Percentiles rank a stretch among this genome's conserved stretches.
Conservation (phyloP, 768 basidiomycete genomes). For the Dictyophora rubrovolvata region DNA sequence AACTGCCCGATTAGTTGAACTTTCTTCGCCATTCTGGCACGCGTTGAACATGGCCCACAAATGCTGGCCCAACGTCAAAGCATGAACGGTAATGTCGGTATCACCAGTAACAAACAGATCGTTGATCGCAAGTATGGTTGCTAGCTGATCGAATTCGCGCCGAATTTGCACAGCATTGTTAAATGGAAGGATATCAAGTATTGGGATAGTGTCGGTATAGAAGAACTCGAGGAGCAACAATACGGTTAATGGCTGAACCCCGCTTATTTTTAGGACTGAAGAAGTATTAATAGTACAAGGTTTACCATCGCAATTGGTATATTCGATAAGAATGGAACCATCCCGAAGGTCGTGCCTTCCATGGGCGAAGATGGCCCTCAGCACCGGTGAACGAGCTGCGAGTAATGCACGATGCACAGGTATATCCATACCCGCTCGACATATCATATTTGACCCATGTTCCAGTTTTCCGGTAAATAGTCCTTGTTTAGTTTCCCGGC, state of each 20-base stretch:
- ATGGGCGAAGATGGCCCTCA: constrained; percentile 34
- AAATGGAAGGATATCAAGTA: constrained; percentile 18
- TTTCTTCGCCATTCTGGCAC: not conserved
- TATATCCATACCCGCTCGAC: constrained; percentile 37
- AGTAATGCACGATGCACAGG: constrained; percentile 63
- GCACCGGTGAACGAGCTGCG: constrained; percentile 40
- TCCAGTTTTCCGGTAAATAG: constrained; percentile 14
- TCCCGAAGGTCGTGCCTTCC: not conserved
- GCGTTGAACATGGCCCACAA: not conserved
- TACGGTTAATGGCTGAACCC: constrained; percentile 53
- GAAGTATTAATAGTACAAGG: not conserved
- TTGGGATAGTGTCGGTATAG: constrained; percentile 78
- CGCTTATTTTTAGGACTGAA: constrained; percentile 35
- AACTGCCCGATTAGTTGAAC: not conserved
- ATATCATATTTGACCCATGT: constrained; percentile 54
- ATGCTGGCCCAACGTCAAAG: not conserved
- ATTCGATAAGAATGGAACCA: not conserved
- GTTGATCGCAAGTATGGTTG: not conserved
- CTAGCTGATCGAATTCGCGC: constrained; percentile 14
- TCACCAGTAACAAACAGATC: not conserved
- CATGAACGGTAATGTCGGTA: not conserved
- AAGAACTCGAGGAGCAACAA: constrained; percentile 75
- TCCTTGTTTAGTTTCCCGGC: constrained; percentile 9
- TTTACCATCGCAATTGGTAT: not conserved
- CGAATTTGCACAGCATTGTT: not conserved